Percentiles rank a stretch among this genome's conserved stretches.
Conservation (phyloP, 306 rosid genomes). For the Acacia acuminata region DNA sequence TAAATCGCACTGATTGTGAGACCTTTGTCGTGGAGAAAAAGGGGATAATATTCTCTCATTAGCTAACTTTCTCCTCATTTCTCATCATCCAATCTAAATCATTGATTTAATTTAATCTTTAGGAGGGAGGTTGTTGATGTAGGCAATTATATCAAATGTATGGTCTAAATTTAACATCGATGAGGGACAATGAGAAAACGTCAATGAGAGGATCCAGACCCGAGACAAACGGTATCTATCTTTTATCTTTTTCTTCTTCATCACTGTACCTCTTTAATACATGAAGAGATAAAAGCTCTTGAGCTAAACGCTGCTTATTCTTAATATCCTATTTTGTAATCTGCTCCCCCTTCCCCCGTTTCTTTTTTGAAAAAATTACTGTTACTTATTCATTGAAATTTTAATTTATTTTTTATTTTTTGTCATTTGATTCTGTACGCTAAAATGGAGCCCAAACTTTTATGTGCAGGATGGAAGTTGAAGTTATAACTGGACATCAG, state of each 20-base stretch:
- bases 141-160: too few species aligned
- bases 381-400: not conserved
- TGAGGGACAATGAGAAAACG: too few species aligned
- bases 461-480: slow-evolving; percentile 4
- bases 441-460: not conserved
- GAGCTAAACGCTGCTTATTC: not conserved
- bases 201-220: too few species aligned
- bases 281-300: not conserved
- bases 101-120: too few species aligned
- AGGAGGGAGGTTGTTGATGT: too few species aligned
- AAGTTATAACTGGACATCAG: slow-evolving; percentile 9
- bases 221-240: not conserved
- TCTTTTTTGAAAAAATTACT: too few species aligned
- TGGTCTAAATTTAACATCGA: too few species aligned
- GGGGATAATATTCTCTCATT: not conserved
- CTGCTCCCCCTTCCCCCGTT: not conserved
- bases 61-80: too few species aligned
- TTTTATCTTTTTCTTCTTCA: not conserved
- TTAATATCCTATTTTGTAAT: not conserved
- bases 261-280: not conserved
- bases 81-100: too few species aligned
- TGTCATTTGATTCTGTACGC: not conserved
- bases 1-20: slow-evolving; percentile 33
- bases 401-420: not conserved
- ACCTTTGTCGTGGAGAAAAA: slow-evolving; percentile 21